A percentile compares a stretch with the other conserved stretches of the same genome.
Evolutionary conservation across 495 filamentous ascomycete species (phyloP).

Genomic region (Talaromyces liani): DNA sequence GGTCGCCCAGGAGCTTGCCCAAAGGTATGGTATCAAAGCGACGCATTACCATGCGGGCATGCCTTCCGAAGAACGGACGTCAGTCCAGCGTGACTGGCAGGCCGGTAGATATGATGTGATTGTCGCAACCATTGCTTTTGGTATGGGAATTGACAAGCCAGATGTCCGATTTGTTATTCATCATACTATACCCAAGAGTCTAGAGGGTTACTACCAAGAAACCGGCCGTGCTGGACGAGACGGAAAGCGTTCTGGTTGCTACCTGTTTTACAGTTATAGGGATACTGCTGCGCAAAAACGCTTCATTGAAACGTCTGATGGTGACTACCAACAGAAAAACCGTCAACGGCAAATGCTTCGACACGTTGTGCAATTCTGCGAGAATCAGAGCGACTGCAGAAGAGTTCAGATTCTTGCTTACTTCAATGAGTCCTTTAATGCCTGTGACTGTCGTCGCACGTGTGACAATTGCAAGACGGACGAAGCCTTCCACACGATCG

Average conservation of each 20-base stretch:
- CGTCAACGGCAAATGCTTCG: constrained; percentile 78
- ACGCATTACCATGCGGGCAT: constrained; percentile 83
- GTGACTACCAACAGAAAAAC: constrained; percentile 66
- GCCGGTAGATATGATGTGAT: constrained; percentile 71
- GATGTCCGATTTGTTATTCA: constrained; percentile 96
- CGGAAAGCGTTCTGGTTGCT: constrained; percentile 79
- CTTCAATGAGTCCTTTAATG: constrained; percentile 77
- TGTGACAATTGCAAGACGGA: constrained; percentile 86
- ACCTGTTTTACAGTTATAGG: constrained; percentile 74
- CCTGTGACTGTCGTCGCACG: constrained; percentile 57
- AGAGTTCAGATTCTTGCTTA: constrained; percentile 83
- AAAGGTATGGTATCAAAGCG: constrained; percentile 59
- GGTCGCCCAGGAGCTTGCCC: constrained; percentile 59
- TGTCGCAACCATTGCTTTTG: constrained; percentile 98
- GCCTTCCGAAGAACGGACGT: constrained; percentile 49
- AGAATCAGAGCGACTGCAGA: constrained; percentile 79
- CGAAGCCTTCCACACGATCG: constrained; percentile 55
- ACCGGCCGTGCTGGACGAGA: constrained; percentile 92
- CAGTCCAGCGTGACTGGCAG: constrained; percentile 79
- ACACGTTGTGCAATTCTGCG: constrained; percentile 76
- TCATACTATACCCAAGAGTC: constrained; percentile 80
- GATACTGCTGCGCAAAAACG: constrained; percentile 56
- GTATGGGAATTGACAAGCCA: constrained; percentile 97
- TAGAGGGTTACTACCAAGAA: constrained; percentile 99
- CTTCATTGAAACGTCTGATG: constrained; percentile 77